phyloP scores from a whole-genome alignment of 495 filamentous ascomycete genomes.

The Penicillium crystallinum region DNA sequence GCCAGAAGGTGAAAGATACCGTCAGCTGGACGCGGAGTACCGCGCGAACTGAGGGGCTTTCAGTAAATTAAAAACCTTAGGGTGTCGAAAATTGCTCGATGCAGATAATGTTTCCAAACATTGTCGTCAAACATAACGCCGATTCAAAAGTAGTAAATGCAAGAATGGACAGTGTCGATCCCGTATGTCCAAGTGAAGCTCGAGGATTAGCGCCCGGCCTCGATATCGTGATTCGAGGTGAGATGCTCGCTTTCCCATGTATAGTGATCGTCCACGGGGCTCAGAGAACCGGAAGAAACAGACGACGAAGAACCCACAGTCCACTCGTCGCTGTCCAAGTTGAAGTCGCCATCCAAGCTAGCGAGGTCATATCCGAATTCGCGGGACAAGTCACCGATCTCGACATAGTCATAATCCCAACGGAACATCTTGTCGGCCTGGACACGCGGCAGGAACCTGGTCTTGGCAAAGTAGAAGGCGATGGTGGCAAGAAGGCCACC shows the following conservation, averaged over 20 bases:
- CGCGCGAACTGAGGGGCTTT: slow-evolving; percentile 18
- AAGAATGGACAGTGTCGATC: slow-evolving; percentile 19
- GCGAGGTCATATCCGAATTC: slow-evolving; percentile 53
- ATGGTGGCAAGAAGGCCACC: slow-evolving; percentile 76
- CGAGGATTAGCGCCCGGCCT: slow-evolving; percentile 38
- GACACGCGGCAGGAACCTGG: slow-evolving; percentile 71
- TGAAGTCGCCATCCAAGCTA: slow-evolving; percentile 52
- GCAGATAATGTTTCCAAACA: slow-evolving; percentile 37
- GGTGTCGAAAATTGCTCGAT: slow-evolving; percentile 45
- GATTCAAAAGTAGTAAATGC: slow-evolving; percentile 30
- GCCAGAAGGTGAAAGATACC: slow-evolving; percentile 28
- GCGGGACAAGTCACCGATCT: slow-evolving; percentile 59
- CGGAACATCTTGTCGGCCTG: slow-evolving; percentile 80
- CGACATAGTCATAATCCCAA: slow-evolving; percentile 95
- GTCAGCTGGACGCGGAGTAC: slow-evolving; percentile 17
- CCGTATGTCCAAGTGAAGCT: slow-evolving; percentile 26
- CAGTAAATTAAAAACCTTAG: slow-evolving; percentile 32
- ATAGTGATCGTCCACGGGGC: slow-evolving; percentile 56
- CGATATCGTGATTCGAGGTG: slow-evolving; percentile 49
- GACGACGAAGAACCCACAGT: slow-evolving; percentile 69
- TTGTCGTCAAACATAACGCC: slow-evolving; percentile 42
- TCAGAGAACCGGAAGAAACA: slow-evolving; percentile 56
- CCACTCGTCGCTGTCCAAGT: slow-evolving; percentile 65
- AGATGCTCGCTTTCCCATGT: slow-evolving; percentile 61
- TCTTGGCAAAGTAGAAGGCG: slow-evolving; percentile 73